These are phyloP conservation scores for Exophiala bonariae DNA, from an alignment of 2,329 filamentous ascomycete genomes.

Conservation along the genomic window DNA sequence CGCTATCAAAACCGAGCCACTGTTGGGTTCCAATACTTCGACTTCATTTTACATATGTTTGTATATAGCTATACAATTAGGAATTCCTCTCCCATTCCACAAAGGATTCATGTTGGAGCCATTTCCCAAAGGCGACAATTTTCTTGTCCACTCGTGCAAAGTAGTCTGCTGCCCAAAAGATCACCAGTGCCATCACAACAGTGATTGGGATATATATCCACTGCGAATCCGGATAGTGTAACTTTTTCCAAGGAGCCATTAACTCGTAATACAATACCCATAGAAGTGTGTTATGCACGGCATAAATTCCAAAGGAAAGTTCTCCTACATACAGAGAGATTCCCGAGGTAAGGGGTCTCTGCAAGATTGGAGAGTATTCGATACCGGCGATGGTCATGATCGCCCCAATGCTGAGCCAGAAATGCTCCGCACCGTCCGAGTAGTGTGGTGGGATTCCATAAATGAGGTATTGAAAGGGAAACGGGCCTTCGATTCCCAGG, in stretches of 20 bases:
- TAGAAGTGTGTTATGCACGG: slow-evolving; percentile 3
- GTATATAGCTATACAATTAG: too few species aligned
- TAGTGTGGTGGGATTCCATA: slow-evolving; percentile 34
- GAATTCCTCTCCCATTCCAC: not conserved
- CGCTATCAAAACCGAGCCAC: too few species aligned
- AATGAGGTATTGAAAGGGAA: slow-evolving; percentile 38
- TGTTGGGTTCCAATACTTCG: too few species aligned
- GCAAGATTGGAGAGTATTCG: slow-evolving; percentile 3
- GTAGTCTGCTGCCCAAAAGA: slow-evolving; percentile 9
- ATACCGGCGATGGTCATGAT: slow-evolving; percentile 1
- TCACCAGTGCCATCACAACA: slow-evolving; percentile 1
- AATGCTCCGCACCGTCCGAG: slow-evolving; percentile 42
- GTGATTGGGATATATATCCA: slow-evolving; percentile 4
- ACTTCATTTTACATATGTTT: too few species aligned
- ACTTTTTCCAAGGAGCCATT: slow-evolving; percentile 1
- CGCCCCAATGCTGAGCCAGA: slow-evolving; percentile 25
- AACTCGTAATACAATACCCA: not conserved
- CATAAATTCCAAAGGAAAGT: slow-evolving; percentile 12
- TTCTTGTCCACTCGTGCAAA: slow-evolving; percentile 3
- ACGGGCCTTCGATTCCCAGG: not conserved
- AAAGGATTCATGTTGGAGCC: not conserved
- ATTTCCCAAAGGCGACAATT: slow-evolving; percentile 4
- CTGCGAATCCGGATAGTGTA: not conserved
- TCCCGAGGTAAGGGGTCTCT: slow-evolving; percentile 1
- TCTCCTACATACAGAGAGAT: slow-evolving; percentile 9